Base-by-base conservation (phyloP, 768 basidiomycete genomes). In the Russula sp. region DNA sequence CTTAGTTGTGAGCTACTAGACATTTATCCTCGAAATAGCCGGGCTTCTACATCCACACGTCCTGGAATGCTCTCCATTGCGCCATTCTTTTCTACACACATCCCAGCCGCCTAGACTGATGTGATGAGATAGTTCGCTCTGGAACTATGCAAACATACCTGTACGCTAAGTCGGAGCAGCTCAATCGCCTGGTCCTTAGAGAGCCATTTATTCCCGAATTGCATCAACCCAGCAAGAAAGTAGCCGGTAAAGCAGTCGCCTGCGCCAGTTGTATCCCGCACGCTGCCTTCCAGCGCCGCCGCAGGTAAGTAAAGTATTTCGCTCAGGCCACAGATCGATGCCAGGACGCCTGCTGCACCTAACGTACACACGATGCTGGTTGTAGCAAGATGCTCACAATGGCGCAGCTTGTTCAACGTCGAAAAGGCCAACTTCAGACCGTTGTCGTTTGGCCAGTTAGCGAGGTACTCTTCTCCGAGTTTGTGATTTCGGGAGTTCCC, bases 211-310 rank as follows among this genome's bases (percentile, higher is more conserved):
- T 69, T 74, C 53, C 72, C 68, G 1, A 69, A 43, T 41, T 74
- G 70, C 83, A 85, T 83, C 43, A 86, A 71, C 0, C 80, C 81
- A 13, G 76, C 73, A 14, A 84, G 79, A 64, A 85, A 76, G 65
- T 83, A 86, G 13, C 84, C 84, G 0, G 83, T 77, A 68, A 84
- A 85, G 61, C 83, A 84, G 65, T 86, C 84, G 0, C 84, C 84
- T 1, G 84, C 84, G 10, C 84, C 84, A 0, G 84, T 86, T 3
- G 83, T 84, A 67, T 86, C 83, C 39, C 58, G 49, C 35, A 71
- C 65, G 16, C 69, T 65, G 5, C 75, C 79, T 39, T 73, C 61
- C 14, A 84, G 69, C 48, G 69, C 70, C 2, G 78, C 78, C 5
- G 83, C 83, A 1, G 81, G 81, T n/a, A 82, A 63, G 60, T 76